A percentile compares a stretch with the other conserved stretches of the same genome.
Conservation (phyloP, 2,329 filamentous ascomycete species). For the Colletotrichum aenigma region DNA sequence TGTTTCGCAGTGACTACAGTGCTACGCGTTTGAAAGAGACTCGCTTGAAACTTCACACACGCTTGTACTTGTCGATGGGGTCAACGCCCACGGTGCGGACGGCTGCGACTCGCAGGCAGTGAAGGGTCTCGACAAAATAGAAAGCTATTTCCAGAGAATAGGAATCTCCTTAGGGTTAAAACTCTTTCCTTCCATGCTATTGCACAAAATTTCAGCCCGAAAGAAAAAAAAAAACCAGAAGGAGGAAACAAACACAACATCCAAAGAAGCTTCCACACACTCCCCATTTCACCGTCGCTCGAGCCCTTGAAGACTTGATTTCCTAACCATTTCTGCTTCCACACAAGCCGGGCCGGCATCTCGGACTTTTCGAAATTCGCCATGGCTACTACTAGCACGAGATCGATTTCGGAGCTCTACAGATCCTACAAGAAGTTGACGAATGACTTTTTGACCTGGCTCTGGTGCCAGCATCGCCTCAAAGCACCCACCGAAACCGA, state of each 20-base stretch:
- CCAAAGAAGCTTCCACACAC: no score
- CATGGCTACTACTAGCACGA: not conserved
- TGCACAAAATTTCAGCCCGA: no score
- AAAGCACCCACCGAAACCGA: rapidly evolving
- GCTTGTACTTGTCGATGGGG: not conserved
- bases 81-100: rapidly evolving
- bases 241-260: no score
- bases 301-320: no score
- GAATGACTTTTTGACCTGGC: not conserved
- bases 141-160: rapidly evolving
- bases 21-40: not conserved
- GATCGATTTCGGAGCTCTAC: not conserved
- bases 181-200: rapidly evolving
- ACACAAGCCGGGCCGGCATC: not conserved
- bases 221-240: no score
- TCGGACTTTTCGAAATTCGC: rapidly evolving
- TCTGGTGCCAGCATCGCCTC: not conserved
- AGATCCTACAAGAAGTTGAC: not conserved
- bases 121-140: not conserved
- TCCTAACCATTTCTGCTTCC: not conserved
- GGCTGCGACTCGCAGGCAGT: not conserved
- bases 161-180: not conserved
- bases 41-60: not conserved
- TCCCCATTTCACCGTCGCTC: no score
- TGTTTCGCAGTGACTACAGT: no score